Evolutionary conservation across 805 yeast species (phyloP), one percentile per base, ranked within the genome.

Genomic region (Saccharomycopsis amapae): DNA sequence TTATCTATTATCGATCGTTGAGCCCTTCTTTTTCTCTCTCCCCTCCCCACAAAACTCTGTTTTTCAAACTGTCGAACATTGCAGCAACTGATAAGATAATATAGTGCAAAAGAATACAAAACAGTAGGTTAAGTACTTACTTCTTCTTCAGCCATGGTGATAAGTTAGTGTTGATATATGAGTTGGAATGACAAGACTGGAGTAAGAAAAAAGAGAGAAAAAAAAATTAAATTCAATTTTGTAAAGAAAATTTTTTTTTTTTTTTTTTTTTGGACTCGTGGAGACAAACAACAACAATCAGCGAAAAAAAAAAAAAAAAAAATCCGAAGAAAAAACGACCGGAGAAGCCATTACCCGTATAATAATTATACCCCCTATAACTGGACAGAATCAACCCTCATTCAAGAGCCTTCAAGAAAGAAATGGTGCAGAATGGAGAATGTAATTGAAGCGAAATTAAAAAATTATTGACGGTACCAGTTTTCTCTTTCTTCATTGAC

Each of bases 61-160:
- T 13, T 13, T 13, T 28, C 32, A 13, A 28, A 28, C 32, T 28
- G 13, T 15, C 32, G n/a, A 15, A 28, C n/a, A 28, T 15, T 15
- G 13, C 32, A 28, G 32, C 32, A 2, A 28, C 2, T 13, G n/a
- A 13, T 15, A 15, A n/a, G n/a, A n/a, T n/a, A n/a, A n/a, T n/a
- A n/a, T n/a, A n/a, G n/a, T n/a, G n/a, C n/a, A n/a, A n/a, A n/a
- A n/a, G n/a, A n/a, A n/a, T n/a, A n/a, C n/a, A n/a, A n/a, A n/a
- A n/a, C n/a, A 18, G 7, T 7, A 36, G 5, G 19, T 13, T 18
- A 12, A 10, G 7, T 31, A 48, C 51, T 40, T 44, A 48, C 53
- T 44, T 49, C 53, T 61, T 64, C 68, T 54, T 63, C 58, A 51
- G 55, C 48, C 56, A 53, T 53, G 25, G 32, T 51, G 44, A 15